Base-by-base conservation (phyloP, 2,329 filamentous ascomycete genomes). In the Beauveria medogensis region DNA sequence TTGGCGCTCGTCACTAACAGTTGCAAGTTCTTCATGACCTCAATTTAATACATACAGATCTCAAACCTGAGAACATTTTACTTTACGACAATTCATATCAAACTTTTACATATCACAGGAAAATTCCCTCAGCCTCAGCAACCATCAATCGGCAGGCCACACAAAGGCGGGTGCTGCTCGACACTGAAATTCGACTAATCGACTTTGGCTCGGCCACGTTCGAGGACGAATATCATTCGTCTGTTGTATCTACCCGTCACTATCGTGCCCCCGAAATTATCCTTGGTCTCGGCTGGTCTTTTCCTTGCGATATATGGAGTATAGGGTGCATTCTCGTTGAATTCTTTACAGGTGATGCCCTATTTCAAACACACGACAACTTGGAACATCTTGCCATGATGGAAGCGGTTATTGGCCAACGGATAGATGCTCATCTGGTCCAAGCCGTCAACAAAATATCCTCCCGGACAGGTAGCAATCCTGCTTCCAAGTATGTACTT, bases 31-130 rank as follows among this genome's bases (percentile, higher is more conserved):
- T 99, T 24, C 94, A 99, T 72, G 94, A 99, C 74, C 83, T 99
- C 22, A 96, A 97, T 72, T 83, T 99, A 65, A 97, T 99, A 64
- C 94, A 99, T 72, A 99, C 94, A 12, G 86, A 89, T 70, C 74
- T 89, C 53, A 89, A 89, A 69, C 86, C 86, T 0, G 86, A 89
- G 69, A 89, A 89, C 66, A 89, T 89, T 64, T 77, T 89, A 34
- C 78, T 89, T 16, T 86, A 84, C 64, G 80, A 87, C 65, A 84
- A 81, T 66, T 75, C 79, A 2, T 89, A 88, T 65, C 86, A 89
- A 69, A 88, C 85, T 2, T 89, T 89, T 67, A 88, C 85, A 2
- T 89, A 89, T 69, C 88, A 87, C 69, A 80, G 86, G 64, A 83
- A 84, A 68, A 88, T 89, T 62, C 86, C 86, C 5, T 88, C 86